Evolutionary conservation across 2,329 filamentous ascomycete genomes (phyloP).

Genomic region (Colletotrichum cordylinicola): DNA sequence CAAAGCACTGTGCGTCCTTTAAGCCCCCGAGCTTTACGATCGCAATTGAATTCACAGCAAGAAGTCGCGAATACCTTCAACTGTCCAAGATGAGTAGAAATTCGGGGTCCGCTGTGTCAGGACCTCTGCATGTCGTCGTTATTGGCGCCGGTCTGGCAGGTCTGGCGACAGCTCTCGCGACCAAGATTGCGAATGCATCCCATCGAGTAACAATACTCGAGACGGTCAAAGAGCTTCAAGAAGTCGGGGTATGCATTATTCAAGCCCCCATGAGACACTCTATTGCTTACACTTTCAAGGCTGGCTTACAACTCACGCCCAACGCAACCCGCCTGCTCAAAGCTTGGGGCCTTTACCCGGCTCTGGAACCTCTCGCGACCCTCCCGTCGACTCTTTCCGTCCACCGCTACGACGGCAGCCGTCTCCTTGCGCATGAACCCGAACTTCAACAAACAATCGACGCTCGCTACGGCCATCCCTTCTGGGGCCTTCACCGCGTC

Average conservation of each 20-base stretch:
- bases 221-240: slow-evolving; percentile 24
- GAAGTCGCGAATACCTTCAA: neutral
- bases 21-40: neutral
- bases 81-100: neutral
- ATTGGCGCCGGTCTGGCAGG: slow-evolving; percentile 21
- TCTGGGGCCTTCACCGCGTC: slow-evolving; percentile 55
- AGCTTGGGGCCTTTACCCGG: slow-evolving; percentile 13
- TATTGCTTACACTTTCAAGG: neutral
- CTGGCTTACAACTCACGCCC: slow-evolving; percentile 24
- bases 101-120: neutral
- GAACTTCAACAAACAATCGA: slow-evolving; percentile 12
- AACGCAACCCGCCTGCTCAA: slow-evolving; percentile 23
- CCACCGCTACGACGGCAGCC: slow-evolving; percentile 23
- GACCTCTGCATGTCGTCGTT: slow-evolving; percentile 11
- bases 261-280: neutral
- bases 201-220: slow-evolving; percentile 24
- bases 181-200: slow-evolving; percentile 16
- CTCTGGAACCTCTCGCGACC: slow-evolving; percentile 16
- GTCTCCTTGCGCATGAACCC: slow-evolving; percentile 20
- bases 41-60: neutral
- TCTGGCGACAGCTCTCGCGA: slow-evolving; percentile 11
- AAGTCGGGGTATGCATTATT: slow-evolving; percentile 19
- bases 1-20: neutral
- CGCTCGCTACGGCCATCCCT: slow-evolving; percentile 32
- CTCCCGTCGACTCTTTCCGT: slow-evolving; percentile 21